Evolutionary conservation across 2,329 filamentous ascomycete species (phyloP).

Genomic region (Neonectria neomacrospora): DNA sequence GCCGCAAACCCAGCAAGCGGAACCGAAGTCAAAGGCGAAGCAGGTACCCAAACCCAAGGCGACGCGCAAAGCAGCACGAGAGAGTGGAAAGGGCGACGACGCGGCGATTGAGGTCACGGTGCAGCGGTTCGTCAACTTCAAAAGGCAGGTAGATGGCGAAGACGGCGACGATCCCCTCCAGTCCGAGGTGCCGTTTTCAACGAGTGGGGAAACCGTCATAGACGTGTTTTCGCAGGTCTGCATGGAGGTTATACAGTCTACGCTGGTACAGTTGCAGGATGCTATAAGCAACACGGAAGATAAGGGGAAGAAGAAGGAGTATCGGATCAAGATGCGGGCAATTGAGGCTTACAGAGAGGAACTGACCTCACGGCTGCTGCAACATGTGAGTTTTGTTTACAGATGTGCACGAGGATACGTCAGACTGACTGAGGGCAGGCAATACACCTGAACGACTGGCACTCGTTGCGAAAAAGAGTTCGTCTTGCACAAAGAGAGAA

Average conservation of each 20-base stretch:
- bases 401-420: not conserved
- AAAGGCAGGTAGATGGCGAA: conserved; percentile 52
- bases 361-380: conserved; percentile 64
- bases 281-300: conserved; percentile 54
- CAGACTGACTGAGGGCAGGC: conserved; percentile 53
- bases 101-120: conserved; percentile 65
- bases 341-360: conserved; percentile 70
- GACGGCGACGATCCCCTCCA: conserved; percentile 58
- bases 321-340: conserved; percentile 64
- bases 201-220: conserved; percentile 68
- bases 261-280: conserved; percentile 60
- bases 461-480: conserved; percentile 67
- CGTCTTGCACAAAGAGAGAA: conserved; percentile 68
- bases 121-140: conserved; percentile 66
- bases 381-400: conserved; percentile 61
- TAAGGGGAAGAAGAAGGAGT: conserved; percentile 62
- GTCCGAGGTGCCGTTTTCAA: conserved; percentile 64
- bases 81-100: conserved; percentile 33
- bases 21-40: conserved; percentile 38
- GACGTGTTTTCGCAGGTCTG: conserved; percentile 72
- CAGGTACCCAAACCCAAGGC: conserved; percentile 35
- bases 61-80: conserved; percentile 30
- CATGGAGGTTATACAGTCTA: conserved; percentile 67
- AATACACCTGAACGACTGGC: conserved; percentile 68
- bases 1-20: conserved; percentile 23